These are phyloP conservation scores for Coemansia sp. DNA, from an alignment of 192 early-diverging fungal species.

Conservation along the genomic window DNA sequence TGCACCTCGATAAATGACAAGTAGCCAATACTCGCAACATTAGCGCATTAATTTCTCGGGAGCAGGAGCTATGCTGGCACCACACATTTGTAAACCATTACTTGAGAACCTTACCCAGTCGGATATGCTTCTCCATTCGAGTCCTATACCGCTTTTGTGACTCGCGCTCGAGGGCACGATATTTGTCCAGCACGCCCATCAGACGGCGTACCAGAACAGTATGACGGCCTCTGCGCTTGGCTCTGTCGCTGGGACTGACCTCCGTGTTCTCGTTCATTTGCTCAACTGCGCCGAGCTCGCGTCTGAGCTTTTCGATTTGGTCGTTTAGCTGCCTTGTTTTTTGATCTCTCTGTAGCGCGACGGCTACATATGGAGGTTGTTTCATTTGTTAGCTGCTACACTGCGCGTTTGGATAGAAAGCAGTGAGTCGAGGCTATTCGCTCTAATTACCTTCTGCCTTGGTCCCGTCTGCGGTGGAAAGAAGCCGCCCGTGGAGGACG, in stretches of 20 bases:
- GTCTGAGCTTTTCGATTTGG: slow-evolving; percentile 31
- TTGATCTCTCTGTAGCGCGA: slow-evolving; percentile 43
- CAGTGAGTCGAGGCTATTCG: neutral
- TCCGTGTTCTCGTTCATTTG: slow-evolving; percentile 37
- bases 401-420: neutral
- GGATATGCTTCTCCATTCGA: slow-evolving; percentile 51
- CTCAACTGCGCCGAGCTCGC: slow-evolving; percentile 42
- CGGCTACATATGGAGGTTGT: slow-evolving; percentile 12
- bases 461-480: slow-evolving; percentile 42
- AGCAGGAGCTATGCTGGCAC: neutral
- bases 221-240: slow-evolving; percentile 37
- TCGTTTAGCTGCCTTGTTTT: slow-evolving; percentile 41
- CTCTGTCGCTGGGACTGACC: slow-evolving; percentile 38
- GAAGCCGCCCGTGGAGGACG: slow-evolving; percentile 31
- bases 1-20: neutral
- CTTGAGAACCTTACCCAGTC: slow-evolving; percentile 31
- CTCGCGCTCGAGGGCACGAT: slow-evolving; percentile 41
- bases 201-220: slow-evolving; percentile 37
- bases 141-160: slow-evolving; percentile 41
- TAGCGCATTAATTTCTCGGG: too few relatives aligned
- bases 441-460: slow-evolving; percentile 36
- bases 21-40: too few relatives aligned
- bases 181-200: slow-evolving; percentile 45
- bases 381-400: neutral
- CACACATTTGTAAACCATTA: neutral